Percentiles rank a stretch among this genome's conserved stretches.
phyloP scores from a whole-genome alignment of 1,284 basidiomycete genomes.

The Inonotus hispidus region DNA sequence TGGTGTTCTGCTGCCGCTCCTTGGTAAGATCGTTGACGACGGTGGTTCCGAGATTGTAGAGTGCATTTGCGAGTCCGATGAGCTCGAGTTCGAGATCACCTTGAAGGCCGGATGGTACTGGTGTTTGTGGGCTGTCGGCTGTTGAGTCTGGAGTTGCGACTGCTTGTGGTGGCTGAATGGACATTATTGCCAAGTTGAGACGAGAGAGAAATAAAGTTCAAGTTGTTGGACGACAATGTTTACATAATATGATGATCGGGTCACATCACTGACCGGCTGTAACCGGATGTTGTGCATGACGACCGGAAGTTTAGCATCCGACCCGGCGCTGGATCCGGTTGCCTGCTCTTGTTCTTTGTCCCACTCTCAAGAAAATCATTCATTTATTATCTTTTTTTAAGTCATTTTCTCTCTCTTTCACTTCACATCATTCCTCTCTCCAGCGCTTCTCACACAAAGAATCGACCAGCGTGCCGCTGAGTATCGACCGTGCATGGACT shows the following conservation, averaged over 20 bases:
- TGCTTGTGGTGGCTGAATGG: not conserved
- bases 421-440: not conserved
- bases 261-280: not conserved
- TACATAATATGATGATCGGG: not conserved
- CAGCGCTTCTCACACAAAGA: not conserved
- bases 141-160: constrained; percentile 61
- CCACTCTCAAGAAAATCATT: not conserved
- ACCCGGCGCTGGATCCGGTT: not conserved
- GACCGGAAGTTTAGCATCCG: too few relatives aligned
- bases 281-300: not conserved
- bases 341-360: not conserved
- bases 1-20: constrained; percentile 56
- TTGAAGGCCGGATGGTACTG: constrained; percentile 57
- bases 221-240: not conserved
- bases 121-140: constrained; percentile 56
- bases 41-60: constrained; percentile 74
- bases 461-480: not conserved
- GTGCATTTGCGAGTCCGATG: constrained; percentile 62
- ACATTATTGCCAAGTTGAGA: not conserved
- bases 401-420: not conserved
- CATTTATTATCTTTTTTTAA: not conserved
- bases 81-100: constrained; percentile 74
- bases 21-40: constrained; percentile 74
- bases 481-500: constrained; percentile 16
- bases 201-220: not conserved